Conservation (phyloP, 2,329 filamentous ascomycete species). For the Xylaria sp. region DNA sequence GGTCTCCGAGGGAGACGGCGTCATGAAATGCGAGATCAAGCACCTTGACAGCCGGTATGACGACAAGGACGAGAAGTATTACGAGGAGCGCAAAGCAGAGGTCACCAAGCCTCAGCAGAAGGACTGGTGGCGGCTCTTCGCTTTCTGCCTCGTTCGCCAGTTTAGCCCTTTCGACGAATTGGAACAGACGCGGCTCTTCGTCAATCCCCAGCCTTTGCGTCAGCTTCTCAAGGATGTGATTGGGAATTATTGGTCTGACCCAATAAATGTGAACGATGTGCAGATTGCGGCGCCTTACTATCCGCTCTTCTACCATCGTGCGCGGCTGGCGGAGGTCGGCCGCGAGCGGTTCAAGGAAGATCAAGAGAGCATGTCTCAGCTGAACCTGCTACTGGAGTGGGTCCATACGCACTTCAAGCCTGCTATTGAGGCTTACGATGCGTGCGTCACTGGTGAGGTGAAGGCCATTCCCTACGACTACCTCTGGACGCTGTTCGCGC, state of each 20-base stretch:
- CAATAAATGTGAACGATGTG: conserved; percentile 42
- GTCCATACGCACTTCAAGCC: conserved; percentile 48
- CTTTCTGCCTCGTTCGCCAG: conserved; percentile 47
- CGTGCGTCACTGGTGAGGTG: conserved; percentile 42
- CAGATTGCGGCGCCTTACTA: conserved; percentile 44
- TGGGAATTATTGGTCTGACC: conserved; percentile 42
- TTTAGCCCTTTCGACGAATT: conserved; percentile 37
- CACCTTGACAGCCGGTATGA: conserved; percentile 46
- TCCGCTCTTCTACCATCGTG: conserved; percentile 47
- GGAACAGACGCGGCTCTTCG: conserved; percentile 43
- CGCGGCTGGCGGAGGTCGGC: conserved; percentile 45
- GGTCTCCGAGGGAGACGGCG: not conserved
- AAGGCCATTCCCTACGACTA: conserved; percentile 46
- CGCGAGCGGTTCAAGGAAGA: conserved; percentile 46
- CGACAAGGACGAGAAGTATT: conserved; percentile 46
- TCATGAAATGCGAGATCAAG: conserved; percentile 49
- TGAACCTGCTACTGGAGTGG: conserved; percentile 48
- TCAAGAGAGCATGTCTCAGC: conserved; percentile 43
- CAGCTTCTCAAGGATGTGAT: conserved; percentile 47
- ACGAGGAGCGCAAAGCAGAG: conserved; percentile 45
- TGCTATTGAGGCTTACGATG: conserved; percentile 45
- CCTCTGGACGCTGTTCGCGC: conserved; percentile 49
- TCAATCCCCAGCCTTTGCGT: conserved; percentile 48
- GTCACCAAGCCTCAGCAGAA: conserved; percentile 40
- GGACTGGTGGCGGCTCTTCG: conserved; percentile 48